These are phyloP conservation scores for Pseudozyma thailandica DNA, from an alignment of 1,284 basidiomycete species.

Conservation along the genomic window DNA sequence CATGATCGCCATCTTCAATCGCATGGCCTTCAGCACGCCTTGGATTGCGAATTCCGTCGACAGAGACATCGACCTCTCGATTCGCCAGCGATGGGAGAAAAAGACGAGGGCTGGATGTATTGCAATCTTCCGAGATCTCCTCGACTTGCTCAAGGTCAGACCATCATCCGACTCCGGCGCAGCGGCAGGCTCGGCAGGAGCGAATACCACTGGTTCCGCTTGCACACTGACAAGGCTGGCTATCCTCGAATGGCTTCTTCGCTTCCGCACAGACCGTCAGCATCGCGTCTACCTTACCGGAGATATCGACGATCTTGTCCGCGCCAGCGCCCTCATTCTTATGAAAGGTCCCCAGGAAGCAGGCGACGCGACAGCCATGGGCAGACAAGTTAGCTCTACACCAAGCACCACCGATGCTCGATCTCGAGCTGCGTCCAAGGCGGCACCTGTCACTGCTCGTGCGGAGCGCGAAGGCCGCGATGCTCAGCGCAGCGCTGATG, in stretches of 20 bases:
- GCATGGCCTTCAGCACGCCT: slow-evolving; percentile 63
- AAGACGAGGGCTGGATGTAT: slow-evolving; percentile 55
- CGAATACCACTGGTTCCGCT: slow-evolving; percentile 8
- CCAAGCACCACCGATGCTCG: slow-evolving; percentile 11
- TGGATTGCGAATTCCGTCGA: slow-evolving; percentile 53
- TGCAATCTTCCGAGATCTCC: slow-evolving; percentile 60
- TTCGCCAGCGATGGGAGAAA: slow-evolving; percentile 42
- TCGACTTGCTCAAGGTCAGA: slow-evolving; percentile 49
- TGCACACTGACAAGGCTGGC: slow-evolving; percentile 73
- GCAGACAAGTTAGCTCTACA: slow-evolving; percentile 60
- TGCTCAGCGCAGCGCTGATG: slow-evolving; percentile 35
- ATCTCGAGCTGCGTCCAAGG: slow-evolving; percentile 25
- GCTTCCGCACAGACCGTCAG: slow-evolving; percentile 88
- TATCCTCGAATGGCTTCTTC: slow-evolving; percentile 86
- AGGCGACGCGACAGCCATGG: slow-evolving; percentile 23
- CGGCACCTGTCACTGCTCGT: slow-evolving; percentile 7
- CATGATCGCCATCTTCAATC: slow-evolving; percentile 64
- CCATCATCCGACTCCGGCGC: slow-evolving; percentile 5
- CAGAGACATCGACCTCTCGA: slow-evolving; percentile 26
- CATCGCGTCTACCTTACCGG: slow-evolving; percentile 82
- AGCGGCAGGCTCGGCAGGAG: slow-evolving; percentile 1
- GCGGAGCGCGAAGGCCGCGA: slow-evolving; percentile 42
- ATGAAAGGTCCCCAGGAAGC: slow-evolving; percentile 35
- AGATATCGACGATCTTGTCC: slow-evolving; percentile 70
- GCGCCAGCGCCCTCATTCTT: slow-evolving; percentile 27